Percentiles rank a stretch among this genome's conserved stretches.
These are phyloP conservation scores for Metarhizium rileyi DNA, from an alignment of 2,329 filamentous ascomycete genomes.

Conservation along the genomic window DNA sequence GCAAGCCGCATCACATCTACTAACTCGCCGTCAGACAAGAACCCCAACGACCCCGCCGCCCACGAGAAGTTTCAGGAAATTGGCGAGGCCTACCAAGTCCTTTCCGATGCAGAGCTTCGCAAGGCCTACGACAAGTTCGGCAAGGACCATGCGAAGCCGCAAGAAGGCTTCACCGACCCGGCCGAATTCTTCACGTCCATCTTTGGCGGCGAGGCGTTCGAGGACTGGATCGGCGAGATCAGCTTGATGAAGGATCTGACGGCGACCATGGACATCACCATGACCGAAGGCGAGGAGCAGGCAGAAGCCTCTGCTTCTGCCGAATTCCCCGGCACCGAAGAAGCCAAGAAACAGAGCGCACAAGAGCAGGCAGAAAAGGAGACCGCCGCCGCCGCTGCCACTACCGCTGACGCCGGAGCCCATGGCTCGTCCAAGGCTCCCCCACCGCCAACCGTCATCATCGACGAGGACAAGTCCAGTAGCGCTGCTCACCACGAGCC, in stretches of 20 bases:
- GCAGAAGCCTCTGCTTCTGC: conserved; percentile 34
- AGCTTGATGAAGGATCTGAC: conserved; percentile 98
- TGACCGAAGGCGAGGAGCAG: conserved; percentile 59
- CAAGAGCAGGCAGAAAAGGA: conserved; percentile 24
- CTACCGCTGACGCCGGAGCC: conserved; percentile 14
- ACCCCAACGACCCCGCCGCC: conserved; percentile 88
- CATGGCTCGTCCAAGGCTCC: conserved; percentile 1
- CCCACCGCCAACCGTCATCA: conserved; percentile 29
- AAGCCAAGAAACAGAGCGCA: conserved; percentile 46
- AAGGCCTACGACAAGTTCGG: conserved; percentile 94
- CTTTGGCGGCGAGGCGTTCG: conserved; percentile 91
- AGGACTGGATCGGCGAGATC: conserved; percentile 96
- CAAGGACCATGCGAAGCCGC: conserved; percentile 86
- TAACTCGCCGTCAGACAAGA: conserved; percentile 61
- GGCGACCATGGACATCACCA: conserved; percentile 96
- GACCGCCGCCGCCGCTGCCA: not conserved
- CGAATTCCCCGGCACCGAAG: conserved; percentile 48
- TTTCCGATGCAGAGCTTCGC: conserved; percentile 78
- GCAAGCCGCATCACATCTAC: not conserved
- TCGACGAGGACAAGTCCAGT: conserved; percentile 27
- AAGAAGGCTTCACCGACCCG: conserved; percentile 89
- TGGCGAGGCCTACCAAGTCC: conserved; percentile 65
- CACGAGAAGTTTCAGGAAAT: conserved; percentile 92
- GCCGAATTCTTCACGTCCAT: conserved; percentile 98
- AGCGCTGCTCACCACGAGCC: conserved; percentile 6